Evolutionary conservation across 2,329 filamentous ascomycete genomes (phyloP), one percentile per base, ranked within the genome.

Genomic region (Myotisia sp.): DNA sequence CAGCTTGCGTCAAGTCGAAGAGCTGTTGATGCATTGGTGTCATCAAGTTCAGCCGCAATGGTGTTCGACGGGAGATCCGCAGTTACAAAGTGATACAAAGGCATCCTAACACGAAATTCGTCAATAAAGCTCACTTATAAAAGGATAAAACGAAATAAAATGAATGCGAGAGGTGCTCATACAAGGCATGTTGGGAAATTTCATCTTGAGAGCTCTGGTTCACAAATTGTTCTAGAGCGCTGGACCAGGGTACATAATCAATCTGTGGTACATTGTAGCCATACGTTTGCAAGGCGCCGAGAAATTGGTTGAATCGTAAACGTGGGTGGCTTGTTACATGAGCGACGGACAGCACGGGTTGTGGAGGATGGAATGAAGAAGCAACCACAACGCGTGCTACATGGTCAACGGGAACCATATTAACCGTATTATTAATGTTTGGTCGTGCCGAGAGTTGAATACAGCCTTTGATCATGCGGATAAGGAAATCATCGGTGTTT

Each of bases 401-500:
- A 44, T 92, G 83, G 42, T 75, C 74, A 17, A 93, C 85, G 0
- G 87, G 86, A 0, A 93, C 80, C 55, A 78, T 74, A 62, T 94
- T 95, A 56, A 94, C 74, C 0, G 83, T 82, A 62, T 93, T 95
- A 53, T 67, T 59, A 45, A 94, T 92, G 44, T 71, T 68, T 1
- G 86, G 87, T 0, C 83, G 69, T 2, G 68, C 66, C 2, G 63
- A 63, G 2, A 94, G 65, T 56, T 95, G 86, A 33, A 92, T 64
- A 48, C 84, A 92, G 37, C 84, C 86, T 62, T 94, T 93, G 37
- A 78, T 62, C 60, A 94, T 73, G 24, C 87, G 74, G 43, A 93
- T 71, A 5, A 95, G 62, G 64, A 94, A 95, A 57, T 94, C 87
- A 50, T 95, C 87, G 1, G 76, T 86, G 54, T 79, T 83, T 53